These are phyloP conservation scores for Musa balbisiana DNA, from an alignment of 202 grass and related monocot species.

Conservation along the genomic window DNA sequence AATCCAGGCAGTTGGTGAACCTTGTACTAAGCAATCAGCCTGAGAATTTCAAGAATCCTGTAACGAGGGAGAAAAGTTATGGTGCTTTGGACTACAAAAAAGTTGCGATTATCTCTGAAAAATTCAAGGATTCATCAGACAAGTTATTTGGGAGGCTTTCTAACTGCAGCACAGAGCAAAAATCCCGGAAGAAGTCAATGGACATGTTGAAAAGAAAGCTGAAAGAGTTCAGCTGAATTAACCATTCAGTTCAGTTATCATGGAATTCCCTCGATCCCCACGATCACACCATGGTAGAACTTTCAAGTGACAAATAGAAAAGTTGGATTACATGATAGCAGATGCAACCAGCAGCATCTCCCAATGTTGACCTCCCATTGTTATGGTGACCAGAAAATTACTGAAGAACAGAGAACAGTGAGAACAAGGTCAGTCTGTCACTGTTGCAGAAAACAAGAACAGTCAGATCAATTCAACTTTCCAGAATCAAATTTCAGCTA, in stretches of 20 bases:
- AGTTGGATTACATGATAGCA: too few relatives aligned
- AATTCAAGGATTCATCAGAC: slow-evolving; percentile 80
- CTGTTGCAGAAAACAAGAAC: too few relatives aligned
- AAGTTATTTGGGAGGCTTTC: slow-evolving; percentile 70
- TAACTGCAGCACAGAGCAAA: slow-evolving; percentile 62
- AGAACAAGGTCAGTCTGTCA: too few relatives aligned
- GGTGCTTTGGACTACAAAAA: slow-evolving; percentile 81
- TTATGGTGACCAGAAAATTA: too few relatives aligned
- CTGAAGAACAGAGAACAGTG: too few relatives aligned
- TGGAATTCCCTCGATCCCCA: too few relatives aligned
- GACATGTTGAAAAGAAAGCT: slow-evolving; percentile 77
- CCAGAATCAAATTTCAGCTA: too few relatives aligned
- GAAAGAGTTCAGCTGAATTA: slow-evolving; percentile 81
- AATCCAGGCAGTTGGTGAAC: slow-evolving; percentile 79
- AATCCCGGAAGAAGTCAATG: slow-evolving; percentile 74
- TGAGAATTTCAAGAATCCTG: slow-evolving; percentile 92
- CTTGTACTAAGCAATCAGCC: slow-evolving; percentile 88
- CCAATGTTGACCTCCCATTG: too few relatives aligned
- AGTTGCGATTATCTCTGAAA: slow-evolving; percentile 59
- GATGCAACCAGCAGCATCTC: too few relatives aligned
- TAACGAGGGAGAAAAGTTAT: slow-evolving; percentile 77
- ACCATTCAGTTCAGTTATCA: background rate
- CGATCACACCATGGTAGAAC: too few relatives aligned
- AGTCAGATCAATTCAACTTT: too few relatives aligned
- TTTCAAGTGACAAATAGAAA: too few relatives aligned